A percentile compares a stretch with the other conserved stretches of the same genome.
Conservation (phyloP, 768 basidiomycete genomes). For the Rhizopogon vinicolor region DNA sequence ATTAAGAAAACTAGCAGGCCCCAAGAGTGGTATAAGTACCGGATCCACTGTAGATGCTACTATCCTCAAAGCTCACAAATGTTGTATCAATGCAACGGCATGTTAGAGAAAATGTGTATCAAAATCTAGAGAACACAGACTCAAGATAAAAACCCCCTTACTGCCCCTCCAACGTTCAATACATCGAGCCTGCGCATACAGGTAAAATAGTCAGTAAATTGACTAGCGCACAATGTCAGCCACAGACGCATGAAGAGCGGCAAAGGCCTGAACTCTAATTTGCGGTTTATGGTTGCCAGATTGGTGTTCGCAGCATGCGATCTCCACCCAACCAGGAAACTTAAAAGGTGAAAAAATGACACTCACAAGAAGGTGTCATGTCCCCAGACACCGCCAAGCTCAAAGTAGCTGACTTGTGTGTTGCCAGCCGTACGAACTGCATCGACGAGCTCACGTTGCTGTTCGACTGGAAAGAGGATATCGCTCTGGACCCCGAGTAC, state of each 20-base stretch:
- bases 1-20: background rate
- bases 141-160: conserved; percentile 81
- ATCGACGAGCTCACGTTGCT: conserved; percentile 92
- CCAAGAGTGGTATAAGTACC: background rate
- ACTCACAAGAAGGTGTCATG: conserved; percentile 95
- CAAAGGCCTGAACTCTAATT: background rate
- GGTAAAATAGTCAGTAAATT: background rate
- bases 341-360: background rate
- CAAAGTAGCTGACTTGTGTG: conserved; percentile 87
- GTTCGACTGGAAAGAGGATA: conserved; percentile 94
- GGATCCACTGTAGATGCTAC: background rate
- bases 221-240: background rate
- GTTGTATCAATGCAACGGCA: background rate
- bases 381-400: conserved; percentile 98
- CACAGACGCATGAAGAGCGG: background rate
- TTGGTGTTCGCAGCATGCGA: background rate
- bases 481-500: conserved; percentile 96
- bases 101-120: background rate
- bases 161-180: conserved; percentile 85
- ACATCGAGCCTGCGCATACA: conserved; percentile 61
- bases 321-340: background rate
- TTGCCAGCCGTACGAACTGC: conserved; percentile 91
- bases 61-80: background rate
- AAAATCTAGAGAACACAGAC: background rate
- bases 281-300: background rate